Conservation (phyloP, 2,329 filamentous ascomycete genomes). For the Curvularia verruculosa region DNA sequence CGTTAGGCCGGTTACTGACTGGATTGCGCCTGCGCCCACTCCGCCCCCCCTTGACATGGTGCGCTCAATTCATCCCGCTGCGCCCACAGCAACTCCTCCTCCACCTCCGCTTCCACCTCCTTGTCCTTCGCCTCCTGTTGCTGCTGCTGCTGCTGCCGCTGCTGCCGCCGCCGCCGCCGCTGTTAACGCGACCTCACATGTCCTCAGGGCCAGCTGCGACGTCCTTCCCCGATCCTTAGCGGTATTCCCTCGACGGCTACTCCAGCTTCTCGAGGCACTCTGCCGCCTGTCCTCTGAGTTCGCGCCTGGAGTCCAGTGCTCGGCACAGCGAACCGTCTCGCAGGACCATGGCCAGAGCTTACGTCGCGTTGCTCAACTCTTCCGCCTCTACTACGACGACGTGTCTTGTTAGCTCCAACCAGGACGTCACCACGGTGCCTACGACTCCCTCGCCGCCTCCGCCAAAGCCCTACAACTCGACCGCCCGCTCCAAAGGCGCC, state of each 20-base stretch:
- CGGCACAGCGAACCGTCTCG: conserved; percentile 7
- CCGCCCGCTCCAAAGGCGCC: conserved; percentile 25
- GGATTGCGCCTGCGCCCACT: neutral
- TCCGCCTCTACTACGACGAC: conserved; percentile 25
- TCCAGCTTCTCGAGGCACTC: conserved; percentile 8
- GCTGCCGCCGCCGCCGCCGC: conserved; percentile 3
- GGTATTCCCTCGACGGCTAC: conserved; percentile 10
- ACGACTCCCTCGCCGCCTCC: conserved; percentile 21
- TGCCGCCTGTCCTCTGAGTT: neutral
- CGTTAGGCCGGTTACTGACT: conserved; percentile 7
- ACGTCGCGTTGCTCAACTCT: conserved; percentile 23
- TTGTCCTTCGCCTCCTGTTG: neutral
- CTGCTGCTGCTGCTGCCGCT: neutral
- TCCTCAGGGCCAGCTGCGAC: conserved; percentile 9
- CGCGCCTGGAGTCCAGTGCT: conserved; percentile 18
- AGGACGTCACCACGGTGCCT: conserved; percentile 1
- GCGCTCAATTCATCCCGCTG: conserved; percentile 16
- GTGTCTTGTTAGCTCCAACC: conserved; percentile 19
- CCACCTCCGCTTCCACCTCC: neutral
- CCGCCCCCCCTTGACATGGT: conserved; percentile 9
- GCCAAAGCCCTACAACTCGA: conserved; percentile 20
- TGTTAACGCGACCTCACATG: conserved; percentile 8
- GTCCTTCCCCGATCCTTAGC: conserved; percentile 4
- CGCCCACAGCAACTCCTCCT: conserved; percentile 7
- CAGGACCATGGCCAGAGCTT: conserved; percentile 31